These are phyloP conservation scores for Vaccinium corymbosum DNA, from an alignment of 148 eudicot species.

Conservation along the genomic window DNA sequence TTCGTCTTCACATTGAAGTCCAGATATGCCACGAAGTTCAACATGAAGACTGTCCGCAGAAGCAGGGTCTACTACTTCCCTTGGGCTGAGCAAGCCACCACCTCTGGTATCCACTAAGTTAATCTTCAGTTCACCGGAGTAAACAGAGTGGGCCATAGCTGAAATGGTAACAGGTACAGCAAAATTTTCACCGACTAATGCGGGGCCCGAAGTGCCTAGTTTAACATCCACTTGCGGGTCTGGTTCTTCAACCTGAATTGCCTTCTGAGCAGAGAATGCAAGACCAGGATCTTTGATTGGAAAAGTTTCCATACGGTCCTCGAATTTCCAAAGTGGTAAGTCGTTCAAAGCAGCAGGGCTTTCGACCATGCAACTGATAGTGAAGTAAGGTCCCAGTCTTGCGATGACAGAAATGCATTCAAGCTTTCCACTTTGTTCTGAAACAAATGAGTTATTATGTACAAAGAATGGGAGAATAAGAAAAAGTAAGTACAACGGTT, in stretches of 20 bases:
- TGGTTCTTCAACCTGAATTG: slow-evolving; percentile 88
- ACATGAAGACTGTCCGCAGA: slow-evolving; percentile 76
- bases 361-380: slow-evolving; percentile 87
- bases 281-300: slow-evolving; percentile 90
- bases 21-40: slow-evolving; percentile 72
- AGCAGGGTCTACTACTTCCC: slow-evolving; percentile 58
- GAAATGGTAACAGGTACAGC: slow-evolving; percentile 66
- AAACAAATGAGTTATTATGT: slow-evolving; percentile 14
- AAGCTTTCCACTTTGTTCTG: slow-evolving; percentile 97
- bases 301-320: slow-evolving; percentile 63
- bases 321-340: slow-evolving; percentile 92
- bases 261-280: slow-evolving; percentile 82
- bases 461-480: neutral
- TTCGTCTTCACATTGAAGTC: slow-evolving; percentile 40
- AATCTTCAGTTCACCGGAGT: slow-evolving; percentile 85
- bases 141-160: slow-evolving; percentile 75
- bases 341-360: slow-evolving; percentile 94
- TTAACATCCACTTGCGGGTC: slow-evolving; percentile 81
- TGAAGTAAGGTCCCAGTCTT: slow-evolving; percentile 68
- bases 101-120: slow-evolving; percentile 94
- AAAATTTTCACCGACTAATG: slow-evolving; percentile 87
- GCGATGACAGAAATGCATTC: slow-evolving; percentile 77
- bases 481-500: neutral
- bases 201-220: slow-evolving; percentile 67
- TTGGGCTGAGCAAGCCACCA: slow-evolving; percentile 92